phyloP scores from a whole-genome alignment of 805 yeast genomes.

The Saccharomycopsis sp. region DNA sequence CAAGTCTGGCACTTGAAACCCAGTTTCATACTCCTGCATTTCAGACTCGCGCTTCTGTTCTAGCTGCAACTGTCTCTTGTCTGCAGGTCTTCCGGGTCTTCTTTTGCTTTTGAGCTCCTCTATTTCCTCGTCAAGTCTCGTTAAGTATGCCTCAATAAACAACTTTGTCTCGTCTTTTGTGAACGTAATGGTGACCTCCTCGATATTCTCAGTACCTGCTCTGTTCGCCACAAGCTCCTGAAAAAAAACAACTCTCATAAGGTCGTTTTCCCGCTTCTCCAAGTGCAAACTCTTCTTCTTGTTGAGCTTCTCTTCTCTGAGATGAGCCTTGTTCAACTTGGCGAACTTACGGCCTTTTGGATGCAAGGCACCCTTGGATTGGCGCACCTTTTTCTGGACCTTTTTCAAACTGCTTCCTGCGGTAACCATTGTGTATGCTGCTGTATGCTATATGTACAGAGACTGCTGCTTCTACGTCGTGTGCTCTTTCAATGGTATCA shows the following conservation, averaged over 20 bases:
- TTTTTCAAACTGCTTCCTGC: slow-evolving; percentile 60
- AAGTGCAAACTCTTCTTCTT: slow-evolving; percentile 49
- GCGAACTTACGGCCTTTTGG: slow-evolving; percentile 87
- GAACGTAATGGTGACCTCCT: slow-evolving; percentile 30
- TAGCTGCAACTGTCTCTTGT: slow-evolving; percentile 60
- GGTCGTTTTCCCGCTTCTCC: slow-evolving; percentile 54
- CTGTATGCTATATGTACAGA: not conserved
- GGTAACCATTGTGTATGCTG: slow-evolving; percentile 41
- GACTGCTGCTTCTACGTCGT: too few species aligned
- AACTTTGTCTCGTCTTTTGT: slow-evolving; percentile 51
- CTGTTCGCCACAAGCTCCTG: slow-evolving; percentile 46
- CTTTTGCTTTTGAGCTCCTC: slow-evolving; percentile 52
- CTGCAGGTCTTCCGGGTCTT: slow-evolving; percentile 84
- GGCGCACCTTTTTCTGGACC: slow-evolving; percentile 52
- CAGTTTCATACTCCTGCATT: slow-evolving; percentile 53
- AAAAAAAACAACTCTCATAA: slow-evolving; percentile 50
- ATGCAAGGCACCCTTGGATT: slow-evolving; percentile 57
- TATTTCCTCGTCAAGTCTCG: slow-evolving; percentile 72
- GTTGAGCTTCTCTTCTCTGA: slow-evolving; percentile 68
- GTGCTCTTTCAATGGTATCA: not conserved
- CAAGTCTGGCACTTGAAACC: slow-evolving; percentile 69
- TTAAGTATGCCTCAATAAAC: slow-evolving; percentile 54
- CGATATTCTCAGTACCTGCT: slow-evolving; percentile 33
- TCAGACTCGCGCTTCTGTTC: slow-evolving; percentile 61
- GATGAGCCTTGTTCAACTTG: slow-evolving; percentile 76